Evolutionary conservation across 2,329 filamentous ascomycete species (phyloP).

Genomic region (Fusarium sp.): DNA sequence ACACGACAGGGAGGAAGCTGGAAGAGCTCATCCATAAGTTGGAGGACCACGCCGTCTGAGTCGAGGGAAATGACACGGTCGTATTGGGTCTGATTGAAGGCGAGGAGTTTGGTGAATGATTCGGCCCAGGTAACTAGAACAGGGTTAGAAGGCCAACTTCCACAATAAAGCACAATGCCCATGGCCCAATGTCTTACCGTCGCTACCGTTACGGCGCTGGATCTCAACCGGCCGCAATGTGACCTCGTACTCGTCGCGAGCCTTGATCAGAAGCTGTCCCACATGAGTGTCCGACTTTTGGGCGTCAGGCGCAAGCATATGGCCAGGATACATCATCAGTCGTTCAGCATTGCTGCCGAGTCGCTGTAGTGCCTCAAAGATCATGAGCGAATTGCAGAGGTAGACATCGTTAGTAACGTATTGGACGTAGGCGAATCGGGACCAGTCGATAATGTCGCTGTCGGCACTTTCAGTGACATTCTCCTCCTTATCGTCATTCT

Average conservation of each 20-base stretch:
- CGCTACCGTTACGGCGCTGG: slow-evolving; percentile 50
- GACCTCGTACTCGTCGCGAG: slow-evolving; percentile 58
- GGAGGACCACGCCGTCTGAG: slow-evolving; percentile 73
- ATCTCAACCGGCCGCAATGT: slow-evolving; percentile 57
- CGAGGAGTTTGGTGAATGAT: slow-evolving; percentile 75
- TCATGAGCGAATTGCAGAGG: slow-evolving; percentile 64
- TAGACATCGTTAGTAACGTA: slow-evolving; percentile 62
- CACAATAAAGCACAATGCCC: not conserved
- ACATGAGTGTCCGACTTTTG: not conserved
- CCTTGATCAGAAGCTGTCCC: slow-evolving; percentile 52
- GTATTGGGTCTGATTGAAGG: slow-evolving; percentile 76
- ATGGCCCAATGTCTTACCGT: slow-evolving; percentile 44
- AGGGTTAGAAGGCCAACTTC: not conserved
- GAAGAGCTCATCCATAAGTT: slow-evolving; percentile 78
- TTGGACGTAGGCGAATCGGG: slow-evolving; percentile 59
- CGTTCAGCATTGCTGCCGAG: slow-evolving; percentile 58
- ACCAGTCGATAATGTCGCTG: slow-evolving; percentile 21
- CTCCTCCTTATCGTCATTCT: not conserved
- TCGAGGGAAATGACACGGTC: slow-evolving; percentile 62
- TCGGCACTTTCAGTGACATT: not conserved
- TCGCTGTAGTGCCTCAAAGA: slow-evolving; percentile 58
- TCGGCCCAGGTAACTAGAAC: slow-evolving; percentile 67
- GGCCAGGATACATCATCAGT: slow-evolving; percentile 59
- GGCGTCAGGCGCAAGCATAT: slow-evolving; percentile 48
- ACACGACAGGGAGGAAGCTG: slow-evolving; percentile 70